Conservation (phyloP, 208 protist genomes). For the Histomonas meleagridis region DNA sequence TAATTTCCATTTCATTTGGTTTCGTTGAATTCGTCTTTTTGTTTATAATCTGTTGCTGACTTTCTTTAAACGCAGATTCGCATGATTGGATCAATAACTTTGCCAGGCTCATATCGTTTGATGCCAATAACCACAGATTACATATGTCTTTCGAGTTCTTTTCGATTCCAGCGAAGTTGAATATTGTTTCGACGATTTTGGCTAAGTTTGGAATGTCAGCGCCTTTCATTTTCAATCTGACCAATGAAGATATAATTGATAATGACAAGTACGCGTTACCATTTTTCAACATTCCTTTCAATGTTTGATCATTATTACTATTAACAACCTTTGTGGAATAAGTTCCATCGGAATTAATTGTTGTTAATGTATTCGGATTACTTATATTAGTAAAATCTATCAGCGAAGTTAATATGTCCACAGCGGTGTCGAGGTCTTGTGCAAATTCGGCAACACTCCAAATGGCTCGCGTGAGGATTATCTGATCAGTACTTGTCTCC, state of each 20-base stretch:
- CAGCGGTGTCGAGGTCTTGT: background rate
- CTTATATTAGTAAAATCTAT: background rate
- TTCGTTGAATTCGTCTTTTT: background rate
- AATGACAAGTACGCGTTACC: background rate
- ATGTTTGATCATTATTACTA: background rate
- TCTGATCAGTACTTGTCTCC: background rate
- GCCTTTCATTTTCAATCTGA: background rate
- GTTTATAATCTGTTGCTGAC: background rate
- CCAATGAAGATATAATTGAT: background rate
- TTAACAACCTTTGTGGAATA: background rate
- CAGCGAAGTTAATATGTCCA: background rate
- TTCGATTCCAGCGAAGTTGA: background rate
- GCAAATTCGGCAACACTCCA: background rate
- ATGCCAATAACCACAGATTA: background rate
- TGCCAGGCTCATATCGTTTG: background rate
- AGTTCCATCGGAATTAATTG: background rate
- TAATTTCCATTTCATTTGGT: background rate
- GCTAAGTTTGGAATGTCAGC: background rate
- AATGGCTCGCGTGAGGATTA: background rate
- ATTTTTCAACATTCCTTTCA: background rate
- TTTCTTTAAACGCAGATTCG: background rate
- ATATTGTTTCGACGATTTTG: background rate
- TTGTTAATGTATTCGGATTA: background rate
- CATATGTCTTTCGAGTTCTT: constrained; percentile 15
- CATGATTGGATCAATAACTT: background rate